Evolutionary conservation across 192 early-diverging fungal species (phyloP).

Genomic region (Podila minutissima): DNA sequence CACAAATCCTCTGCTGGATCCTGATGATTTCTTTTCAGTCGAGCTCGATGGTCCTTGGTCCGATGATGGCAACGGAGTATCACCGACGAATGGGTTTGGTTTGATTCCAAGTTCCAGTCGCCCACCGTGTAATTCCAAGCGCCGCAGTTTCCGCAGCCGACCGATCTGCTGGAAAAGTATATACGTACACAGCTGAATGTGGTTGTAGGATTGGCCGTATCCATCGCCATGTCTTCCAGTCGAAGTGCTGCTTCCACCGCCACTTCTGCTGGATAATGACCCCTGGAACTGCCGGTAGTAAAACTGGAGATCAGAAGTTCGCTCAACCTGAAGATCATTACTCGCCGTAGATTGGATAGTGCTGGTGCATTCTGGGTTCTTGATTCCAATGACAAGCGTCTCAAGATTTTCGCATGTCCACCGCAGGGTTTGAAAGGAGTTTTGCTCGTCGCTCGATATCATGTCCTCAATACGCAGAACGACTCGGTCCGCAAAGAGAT

Average conservation of each 20-base stretch:
- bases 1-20: no score
- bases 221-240: background rate
- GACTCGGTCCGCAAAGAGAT: conserved; percentile 9
- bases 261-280: background rate
- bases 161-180: conserved; percentile 27
- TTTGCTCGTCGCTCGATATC: background rate
- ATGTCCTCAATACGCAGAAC: conserved; percentile 8
- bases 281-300: conserved; percentile 24
- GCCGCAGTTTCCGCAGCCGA: conserved; percentile 5
- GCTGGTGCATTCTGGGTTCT: conserved; percentile 2
- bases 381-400: conserved; percentile 25
- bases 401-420: conserved; percentile 18
- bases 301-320: conserved; percentile 5
- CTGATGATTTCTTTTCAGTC: background rate
- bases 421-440: background rate
- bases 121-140: conserved; percentile 28
- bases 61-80: no score
- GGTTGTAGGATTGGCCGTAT: background rate
- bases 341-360: background rate
- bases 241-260: no score
- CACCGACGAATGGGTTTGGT: background rate
- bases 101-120: conserved; percentile 16
- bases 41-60: background rate
- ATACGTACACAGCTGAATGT: conserved; percentile 23
- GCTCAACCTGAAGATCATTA: conserved; percentile 3